Percentiles rank a stretch among this genome's conserved stretches.
Evolutionary conservation across 1,139 yeast species (phyloP).

Genomic region (Nakaseomyces nivariensis): DNA sequence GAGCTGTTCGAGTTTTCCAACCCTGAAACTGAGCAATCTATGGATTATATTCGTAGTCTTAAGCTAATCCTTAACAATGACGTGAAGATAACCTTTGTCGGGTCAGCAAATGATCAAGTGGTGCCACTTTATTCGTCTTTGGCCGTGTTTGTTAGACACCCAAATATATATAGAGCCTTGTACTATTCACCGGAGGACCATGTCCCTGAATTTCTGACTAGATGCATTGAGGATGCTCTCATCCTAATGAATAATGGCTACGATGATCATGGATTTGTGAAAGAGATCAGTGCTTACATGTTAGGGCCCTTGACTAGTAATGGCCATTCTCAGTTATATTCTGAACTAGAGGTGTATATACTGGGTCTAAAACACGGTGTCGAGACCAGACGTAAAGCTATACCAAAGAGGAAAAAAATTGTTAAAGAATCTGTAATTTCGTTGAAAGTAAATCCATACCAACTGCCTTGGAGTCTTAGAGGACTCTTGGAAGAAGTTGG

Average conservation of each 20-base stretch:
- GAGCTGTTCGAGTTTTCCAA: slow-evolving; percentile 1
- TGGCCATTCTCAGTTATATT: slow-evolving; percentile 1
- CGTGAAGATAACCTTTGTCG: slow-evolving; percentile 3
- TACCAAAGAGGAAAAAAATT: not conserved
- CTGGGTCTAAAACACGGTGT: not conserved
- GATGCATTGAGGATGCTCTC: not conserved
- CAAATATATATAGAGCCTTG: not conserved
- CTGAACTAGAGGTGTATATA: not conserved
- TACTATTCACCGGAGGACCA: not conserved
- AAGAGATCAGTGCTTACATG: not conserved
- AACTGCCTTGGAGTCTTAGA: slow-evolving; percentile 1
- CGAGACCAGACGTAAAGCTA: not conserved
- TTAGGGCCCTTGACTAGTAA: not conserved
- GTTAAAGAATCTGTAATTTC: not conserved
- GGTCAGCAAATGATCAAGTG: slow-evolving; percentile 3
- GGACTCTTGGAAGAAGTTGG: not conserved
- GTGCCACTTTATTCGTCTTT: slow-evolving; percentile 4
- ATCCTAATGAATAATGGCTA: not conserved
- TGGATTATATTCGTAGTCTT: not conserved
- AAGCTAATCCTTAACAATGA: not conserved
- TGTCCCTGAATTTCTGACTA: not conserved
- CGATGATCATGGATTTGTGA: not conserved
- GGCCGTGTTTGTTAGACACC: slow-evolving; percentile 1
- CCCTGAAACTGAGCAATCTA: not conserved
- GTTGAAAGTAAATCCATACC: not conserved